These are phyloP conservation scores for Plectosphaerella cucumerina DNA, from an alignment of 2,329 filamentous ascomycete species.

Conservation along the genomic window DNA sequence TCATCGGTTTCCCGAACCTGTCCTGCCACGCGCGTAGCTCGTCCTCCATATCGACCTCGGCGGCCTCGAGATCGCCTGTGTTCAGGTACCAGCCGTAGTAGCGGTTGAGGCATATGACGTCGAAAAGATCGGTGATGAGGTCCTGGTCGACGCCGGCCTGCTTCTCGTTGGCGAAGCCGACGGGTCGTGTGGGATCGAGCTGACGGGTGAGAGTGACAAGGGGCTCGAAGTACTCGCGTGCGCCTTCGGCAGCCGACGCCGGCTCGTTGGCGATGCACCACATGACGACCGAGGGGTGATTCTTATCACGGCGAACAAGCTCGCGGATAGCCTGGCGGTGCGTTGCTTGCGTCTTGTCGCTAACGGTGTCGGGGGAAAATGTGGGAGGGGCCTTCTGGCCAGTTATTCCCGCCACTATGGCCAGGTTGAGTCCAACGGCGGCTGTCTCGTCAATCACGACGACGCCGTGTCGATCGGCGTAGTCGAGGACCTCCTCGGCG, in stretches of 20 bases:
- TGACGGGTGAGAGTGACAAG: constrained; percentile 14
- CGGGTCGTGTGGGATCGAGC: constrained; percentile 19
- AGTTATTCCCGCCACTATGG: constrained; percentile 10
- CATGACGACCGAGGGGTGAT: constrained; percentile 20
- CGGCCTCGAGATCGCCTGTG: constrained; percentile 16
- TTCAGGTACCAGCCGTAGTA: constrained; percentile 23
- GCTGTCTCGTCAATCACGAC: constrained; percentile 23
- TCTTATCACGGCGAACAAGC: constrained; percentile 20
- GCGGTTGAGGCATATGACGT: constrained; percentile 21
- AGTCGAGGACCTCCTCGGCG: constrained; percentile 22
- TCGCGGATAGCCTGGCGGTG: constrained; percentile 18
- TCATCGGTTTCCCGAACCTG: constrained; percentile 21
- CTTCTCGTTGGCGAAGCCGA: constrained; percentile 18
- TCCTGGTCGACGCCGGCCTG: constrained; percentile 11
- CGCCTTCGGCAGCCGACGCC: constrained; percentile 13
- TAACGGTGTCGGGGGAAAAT: constrained; percentile 15
- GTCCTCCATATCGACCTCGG: constrained; percentile 15
- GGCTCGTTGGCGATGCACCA: constrained; percentile 21
- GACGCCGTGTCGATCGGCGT: constrained; percentile 21
- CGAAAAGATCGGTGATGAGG: constrained; percentile 19
- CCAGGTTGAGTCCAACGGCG: constrained; percentile 19
- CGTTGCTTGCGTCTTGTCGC: constrained; percentile 10
- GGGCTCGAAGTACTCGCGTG: constrained; percentile 19
- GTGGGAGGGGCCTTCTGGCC: constrained; percentile 8
- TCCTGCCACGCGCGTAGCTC: constrained; percentile 18